Percentiles rank a stretch among this genome's conserved stretches.
Conservation (phyloP, 2,329 filamentous ascomycete genomes). For the Alternaria sp. region DNA sequence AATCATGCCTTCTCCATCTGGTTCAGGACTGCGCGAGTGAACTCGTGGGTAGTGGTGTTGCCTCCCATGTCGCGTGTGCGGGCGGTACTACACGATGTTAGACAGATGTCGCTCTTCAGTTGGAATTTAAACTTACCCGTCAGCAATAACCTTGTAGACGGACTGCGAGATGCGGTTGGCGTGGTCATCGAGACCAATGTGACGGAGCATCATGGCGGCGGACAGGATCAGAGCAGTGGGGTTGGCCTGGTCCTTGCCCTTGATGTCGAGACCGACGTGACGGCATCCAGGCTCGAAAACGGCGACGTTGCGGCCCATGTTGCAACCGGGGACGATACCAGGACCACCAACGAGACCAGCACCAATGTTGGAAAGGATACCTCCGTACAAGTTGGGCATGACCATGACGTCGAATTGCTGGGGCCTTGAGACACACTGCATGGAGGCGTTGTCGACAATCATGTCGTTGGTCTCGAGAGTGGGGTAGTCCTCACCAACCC, state of each 20-base stretch:
- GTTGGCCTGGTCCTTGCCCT: conserved; percentile 99
- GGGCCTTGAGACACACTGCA: conserved; percentile 95
- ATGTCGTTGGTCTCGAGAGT: conserved; percentile 97
- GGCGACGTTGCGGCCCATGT: conserved; percentile 98
- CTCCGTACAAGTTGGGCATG: conserved; percentile 99
- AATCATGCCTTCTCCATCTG: conserved; percentile 76
- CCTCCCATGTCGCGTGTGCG: conserved; percentile 98
- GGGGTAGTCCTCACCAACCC: conserved; percentile 91
- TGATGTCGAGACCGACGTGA: conserved; percentile 98
- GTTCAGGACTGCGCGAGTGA: conserved; percentile 90
- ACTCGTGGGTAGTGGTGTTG: conserved; percentile 86
- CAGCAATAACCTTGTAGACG: conserved; percentile 80
- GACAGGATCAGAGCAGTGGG: conserved; percentile 94
- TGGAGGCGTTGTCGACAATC: conserved; percentile 99
- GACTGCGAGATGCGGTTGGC: conserved; percentile 97
- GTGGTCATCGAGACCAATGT: conserved; percentile 96
- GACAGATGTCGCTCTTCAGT: conserved; percentile 1
- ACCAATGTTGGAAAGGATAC: conserved; percentile 98
- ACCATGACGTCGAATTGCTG: conserved; percentile 99
- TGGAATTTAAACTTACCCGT: conserved; percentile 69
- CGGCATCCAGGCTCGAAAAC: conserved; percentile 99
- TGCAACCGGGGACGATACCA: conserved; percentile 96
- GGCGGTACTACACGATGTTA: conserved; percentile 67
- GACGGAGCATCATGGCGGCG: conserved; percentile 94
- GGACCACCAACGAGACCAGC: conserved; percentile 96